Percentiles rank a stretch among this genome's conserved stretches.
Evolutionary conservation across 176 grass and related monocot genomes (phyloP).

Genomic region (Raddia guianensis): DNA sequence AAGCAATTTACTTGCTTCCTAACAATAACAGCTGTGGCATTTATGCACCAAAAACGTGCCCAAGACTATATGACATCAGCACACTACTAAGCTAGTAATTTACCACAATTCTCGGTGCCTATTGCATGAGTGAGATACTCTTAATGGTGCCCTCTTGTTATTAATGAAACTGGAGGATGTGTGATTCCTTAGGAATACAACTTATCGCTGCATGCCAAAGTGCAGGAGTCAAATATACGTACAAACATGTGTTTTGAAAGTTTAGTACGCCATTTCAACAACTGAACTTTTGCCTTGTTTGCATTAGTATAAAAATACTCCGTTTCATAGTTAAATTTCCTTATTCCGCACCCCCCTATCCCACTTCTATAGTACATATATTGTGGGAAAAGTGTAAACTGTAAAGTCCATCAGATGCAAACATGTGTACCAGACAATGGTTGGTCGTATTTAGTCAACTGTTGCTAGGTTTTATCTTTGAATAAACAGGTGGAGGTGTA

Average conservation of each 20-base stretch:
- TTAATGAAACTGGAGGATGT: neutral
- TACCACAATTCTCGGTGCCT: neutral
- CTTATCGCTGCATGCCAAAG: neutral
- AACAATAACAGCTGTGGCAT: no score
- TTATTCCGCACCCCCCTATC: neutral
- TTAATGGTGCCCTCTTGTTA: neutral
- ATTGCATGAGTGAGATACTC: neutral
- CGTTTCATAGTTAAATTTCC: neutral
- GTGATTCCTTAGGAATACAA: neutral
- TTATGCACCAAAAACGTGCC: no score
- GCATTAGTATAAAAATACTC: neutral
- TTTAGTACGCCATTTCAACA: neutral
- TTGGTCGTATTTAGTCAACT: neutral
- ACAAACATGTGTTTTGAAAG: neutral
- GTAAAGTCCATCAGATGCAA: neutral
- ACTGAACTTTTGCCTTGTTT: neutral
- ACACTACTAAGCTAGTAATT: neutral
- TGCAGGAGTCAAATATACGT: neutral
- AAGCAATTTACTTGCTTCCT: no score
- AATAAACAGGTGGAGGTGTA: neutral
- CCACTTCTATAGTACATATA: neutral
- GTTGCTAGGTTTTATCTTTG: neutral
- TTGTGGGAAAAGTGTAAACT: neutral
- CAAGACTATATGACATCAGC: no score
- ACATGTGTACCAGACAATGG: neutral